These are phyloP conservation scores for Litsea cubeba DNA, from an alignment of 164 flowering plant species.

Conservation along the genomic window DNA sequence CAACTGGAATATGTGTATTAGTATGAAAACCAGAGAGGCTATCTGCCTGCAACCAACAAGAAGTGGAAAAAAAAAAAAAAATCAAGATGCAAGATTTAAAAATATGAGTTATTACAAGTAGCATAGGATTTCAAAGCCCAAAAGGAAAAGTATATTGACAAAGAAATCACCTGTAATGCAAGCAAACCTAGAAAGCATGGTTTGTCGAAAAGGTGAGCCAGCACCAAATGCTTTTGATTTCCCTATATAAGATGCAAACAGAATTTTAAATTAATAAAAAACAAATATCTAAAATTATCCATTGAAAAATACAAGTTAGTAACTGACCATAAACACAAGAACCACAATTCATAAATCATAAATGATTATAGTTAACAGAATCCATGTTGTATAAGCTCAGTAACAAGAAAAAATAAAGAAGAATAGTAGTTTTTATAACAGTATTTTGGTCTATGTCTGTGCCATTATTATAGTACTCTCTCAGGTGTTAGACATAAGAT, in stretches of 20 bases:
- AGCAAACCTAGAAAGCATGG: conserved; percentile 92
- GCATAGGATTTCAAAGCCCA: neutral
- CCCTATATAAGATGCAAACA: conserved; percentile 28
- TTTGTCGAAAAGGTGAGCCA: conserved; percentile 92
- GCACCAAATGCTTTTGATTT: conserved; percentile 52
- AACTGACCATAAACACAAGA: neutral
- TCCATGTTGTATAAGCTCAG: too few relatives aligned
- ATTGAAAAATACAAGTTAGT: neutral
- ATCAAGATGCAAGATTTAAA: neutral
- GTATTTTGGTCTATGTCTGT: too few relatives aligned
- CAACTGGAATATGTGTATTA: conserved; percentile 76
- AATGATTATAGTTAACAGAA: neutral
- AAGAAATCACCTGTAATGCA: conserved; percentile 54
- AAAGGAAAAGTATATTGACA: neutral
- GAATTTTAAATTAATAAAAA: neutral
- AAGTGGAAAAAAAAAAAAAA: neutral
- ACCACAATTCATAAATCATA: neutral
- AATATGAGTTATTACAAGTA: too few relatives aligned
- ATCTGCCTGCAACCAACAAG: conserved; percentile 44
- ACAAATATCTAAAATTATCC: neutral
- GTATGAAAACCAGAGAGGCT: conserved; percentile 62
- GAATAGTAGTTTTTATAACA: too few relatives aligned
- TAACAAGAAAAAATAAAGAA: too few relatives aligned
- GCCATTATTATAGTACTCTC: too few relatives aligned
- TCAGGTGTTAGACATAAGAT: too few relatives aligned